Evolutionary conservation across 1,284 basidiomycete species (phyloP).

Genomic region (Trametes versicolor): DNA sequence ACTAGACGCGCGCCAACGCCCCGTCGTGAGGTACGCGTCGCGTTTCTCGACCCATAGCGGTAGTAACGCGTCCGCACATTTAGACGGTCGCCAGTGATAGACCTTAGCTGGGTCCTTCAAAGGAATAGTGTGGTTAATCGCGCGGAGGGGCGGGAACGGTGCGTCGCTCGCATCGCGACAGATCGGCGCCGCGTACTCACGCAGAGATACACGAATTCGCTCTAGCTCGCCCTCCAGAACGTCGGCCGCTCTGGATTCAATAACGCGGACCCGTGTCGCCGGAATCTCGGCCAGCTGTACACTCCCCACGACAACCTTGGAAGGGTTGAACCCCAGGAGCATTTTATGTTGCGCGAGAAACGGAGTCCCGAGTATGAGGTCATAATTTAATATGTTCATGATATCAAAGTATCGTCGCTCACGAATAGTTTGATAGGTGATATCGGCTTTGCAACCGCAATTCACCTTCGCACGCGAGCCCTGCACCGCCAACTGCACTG

Average conservation of each 20-base stretch:
- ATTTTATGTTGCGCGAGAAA: conserved; percentile 40
- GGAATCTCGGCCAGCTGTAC: conserved; percentile 28
- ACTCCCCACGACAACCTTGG: conserved; percentile 34
- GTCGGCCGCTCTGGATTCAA: conserved; percentile 33
- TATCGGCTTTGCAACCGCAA: conserved; percentile 17
- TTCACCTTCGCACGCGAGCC: conserved; percentile 41
- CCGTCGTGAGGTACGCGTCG: conserved; percentile 7
- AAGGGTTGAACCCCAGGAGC: conserved; percentile 36
- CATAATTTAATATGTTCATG: conserved; percentile 42
- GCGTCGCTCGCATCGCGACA: conserved; percentile 4
- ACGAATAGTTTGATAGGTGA: conserved; percentile 46
- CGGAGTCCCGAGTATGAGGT: conserved; percentile 42
- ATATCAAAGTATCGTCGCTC: conserved; percentile 45
- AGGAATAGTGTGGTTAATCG: conserved; percentile 51
- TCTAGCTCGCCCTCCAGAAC: too few species aligned
- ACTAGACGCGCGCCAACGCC: neutral
- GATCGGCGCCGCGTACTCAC: neutral
- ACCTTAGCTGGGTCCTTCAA: conserved; percentile 46
- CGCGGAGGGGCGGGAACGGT: conserved; percentile 44
- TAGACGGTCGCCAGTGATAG: conserved; percentile 44
- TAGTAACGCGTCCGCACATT: conserved; percentile 1
- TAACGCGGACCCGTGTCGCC: conserved; percentile 30
- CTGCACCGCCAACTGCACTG: conserved; percentile 44
- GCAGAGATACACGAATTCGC: too few species aligned
- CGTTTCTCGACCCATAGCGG: conserved; percentile 9